A percentile compares a stretch with the other conserved stretches of the same genome.
These are phyloP conservation scores for Carpinus fangiana DNA, from an alignment of 306 rosid genomes.

Conservation along the genomic window DNA sequence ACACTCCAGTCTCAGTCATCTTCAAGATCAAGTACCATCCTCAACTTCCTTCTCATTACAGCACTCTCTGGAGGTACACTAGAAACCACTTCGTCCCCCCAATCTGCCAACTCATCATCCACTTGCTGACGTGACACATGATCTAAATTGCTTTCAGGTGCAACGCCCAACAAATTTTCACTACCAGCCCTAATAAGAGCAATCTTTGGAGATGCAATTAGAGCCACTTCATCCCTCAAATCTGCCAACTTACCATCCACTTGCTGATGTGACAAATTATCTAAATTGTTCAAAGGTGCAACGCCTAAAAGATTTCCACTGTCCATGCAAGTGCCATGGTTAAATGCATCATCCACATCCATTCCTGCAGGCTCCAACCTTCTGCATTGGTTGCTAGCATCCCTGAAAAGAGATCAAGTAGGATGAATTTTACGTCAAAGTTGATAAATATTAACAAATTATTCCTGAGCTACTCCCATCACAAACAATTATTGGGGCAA, in stretches of 20 bases:
- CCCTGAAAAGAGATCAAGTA: slow-evolving; percentile 32
- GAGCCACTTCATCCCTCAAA: slow-evolving; percentile 61
- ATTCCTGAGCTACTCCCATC: neutral
- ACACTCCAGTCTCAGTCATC: slow-evolving; percentile 57
- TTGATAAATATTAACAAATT: neutral
- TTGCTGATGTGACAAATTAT: slow-evolving; percentile 21
- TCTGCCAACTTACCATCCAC: slow-evolving; percentile 53
- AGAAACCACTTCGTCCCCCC: slow-evolving; percentile 57
- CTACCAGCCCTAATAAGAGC: slow-evolving; percentile 40
- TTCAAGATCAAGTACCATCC: slow-evolving; percentile 83
- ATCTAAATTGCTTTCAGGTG: slow-evolving; percentile 7
- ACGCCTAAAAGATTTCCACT: slow-evolving; percentile 24
- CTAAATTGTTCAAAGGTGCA: slow-evolving; percentile 29
- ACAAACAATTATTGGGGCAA: neutral
- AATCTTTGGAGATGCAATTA: slow-evolving; percentile 31
- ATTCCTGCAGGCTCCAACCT: slow-evolving; percentile 18
- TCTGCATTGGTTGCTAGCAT: slow-evolving; percentile 8
- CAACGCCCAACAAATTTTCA: neutral
- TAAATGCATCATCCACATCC: neutral
- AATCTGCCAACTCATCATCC: slow-evolving; percentile 62
- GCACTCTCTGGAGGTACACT: slow-evolving; percentile 36
- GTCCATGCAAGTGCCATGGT: slow-evolving; percentile 16
- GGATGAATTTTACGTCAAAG: neutral
- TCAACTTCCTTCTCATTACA: slow-evolving; percentile 62
- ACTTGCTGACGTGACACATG: slow-evolving; percentile 24